phyloP scores from a whole-genome alignment of 495 filamentous ascomycete species.

The Aspergillus cavernicola region DNA sequence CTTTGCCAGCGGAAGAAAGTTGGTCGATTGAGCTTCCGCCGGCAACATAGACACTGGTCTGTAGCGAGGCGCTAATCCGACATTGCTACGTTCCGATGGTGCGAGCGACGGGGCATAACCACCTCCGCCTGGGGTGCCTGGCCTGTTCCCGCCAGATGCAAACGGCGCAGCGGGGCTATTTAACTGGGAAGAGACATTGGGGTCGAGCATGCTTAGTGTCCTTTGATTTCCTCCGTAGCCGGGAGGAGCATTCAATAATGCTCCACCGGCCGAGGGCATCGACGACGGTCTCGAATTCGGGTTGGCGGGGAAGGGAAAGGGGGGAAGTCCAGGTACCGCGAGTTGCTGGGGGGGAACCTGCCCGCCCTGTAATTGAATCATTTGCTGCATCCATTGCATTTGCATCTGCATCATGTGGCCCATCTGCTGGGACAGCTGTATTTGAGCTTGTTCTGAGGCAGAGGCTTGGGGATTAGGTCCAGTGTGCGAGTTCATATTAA shows the following conservation, averaged over 20 bases:
- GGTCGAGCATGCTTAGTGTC: conserved; percentile 80
- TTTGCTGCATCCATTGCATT: conserved; percentile 74
- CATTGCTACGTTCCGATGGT: conserved; percentile 89
- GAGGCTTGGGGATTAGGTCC: conserved; percentile 31
- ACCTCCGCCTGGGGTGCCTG: conserved; percentile 28
- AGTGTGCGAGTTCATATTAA: conserved; percentile 39
- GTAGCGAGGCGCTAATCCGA: conserved; percentile 88
- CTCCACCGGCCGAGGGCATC: conserved; percentile 32
- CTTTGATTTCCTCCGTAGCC: conserved; percentile 41
- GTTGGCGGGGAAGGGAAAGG: conserved; percentile 13
- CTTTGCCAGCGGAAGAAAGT: conserved; percentile 47
- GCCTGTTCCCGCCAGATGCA: conserved; percentile 26
- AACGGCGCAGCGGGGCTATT: conserved; percentile 33
- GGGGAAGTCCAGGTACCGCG: conserved; percentile 15
- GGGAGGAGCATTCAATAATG: conserved; percentile 16
- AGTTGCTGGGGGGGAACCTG: conserved; percentile 24
- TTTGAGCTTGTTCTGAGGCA: conserved; percentile 69
- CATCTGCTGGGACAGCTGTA: conserved; percentile 88
- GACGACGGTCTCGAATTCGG: conserved; percentile 39
- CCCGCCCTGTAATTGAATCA: conserved; percentile 69
- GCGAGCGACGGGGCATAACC: conserved; percentile 76
- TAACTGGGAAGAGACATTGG: conserved; percentile 57
- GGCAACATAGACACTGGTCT: conserved; percentile 69
- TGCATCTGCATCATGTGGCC: conserved; percentile 88
- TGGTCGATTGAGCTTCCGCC: conserved; percentile 36